Percentiles rank a stretch among this genome's conserved stretches.
phyloP scores from a whole-genome alignment of 2,329 filamentous ascomycete species.

The Colletotrichum navitas region DNA sequence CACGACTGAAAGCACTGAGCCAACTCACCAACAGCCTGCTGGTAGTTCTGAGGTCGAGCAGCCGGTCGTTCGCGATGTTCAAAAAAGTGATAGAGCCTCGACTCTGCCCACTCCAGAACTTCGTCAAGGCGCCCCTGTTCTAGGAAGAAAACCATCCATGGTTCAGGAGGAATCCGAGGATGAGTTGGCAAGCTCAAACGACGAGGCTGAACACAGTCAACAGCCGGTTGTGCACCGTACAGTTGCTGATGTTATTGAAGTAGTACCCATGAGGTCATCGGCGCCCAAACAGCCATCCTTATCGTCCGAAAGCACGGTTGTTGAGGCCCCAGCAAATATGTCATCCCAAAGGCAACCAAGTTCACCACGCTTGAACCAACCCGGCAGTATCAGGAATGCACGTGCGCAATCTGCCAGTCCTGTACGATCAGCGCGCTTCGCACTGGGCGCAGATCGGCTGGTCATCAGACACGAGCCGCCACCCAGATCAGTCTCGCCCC shows the following conservation, averaged over 20 bases:
- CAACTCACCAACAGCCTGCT: neutral
- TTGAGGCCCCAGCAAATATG: constrained; percentile 31
- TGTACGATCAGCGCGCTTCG: constrained; percentile 77
- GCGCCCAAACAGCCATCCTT: constrained; percentile 31
- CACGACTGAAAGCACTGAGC: neutral
- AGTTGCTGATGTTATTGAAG: constrained; percentile 48
- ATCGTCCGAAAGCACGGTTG: constrained; percentile 28
- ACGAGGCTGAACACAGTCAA: constrained; percentile 15
- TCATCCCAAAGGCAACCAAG: constrained; percentile 31
- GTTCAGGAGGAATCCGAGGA: constrained; percentile 62
- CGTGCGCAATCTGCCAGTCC: constrained; percentile 70
- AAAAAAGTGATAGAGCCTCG: constrained; percentile 25
- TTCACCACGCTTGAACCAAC: constrained; percentile 32
- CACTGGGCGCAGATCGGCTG: constrained; percentile 65
- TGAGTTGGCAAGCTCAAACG: constrained; percentile 47
- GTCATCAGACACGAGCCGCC: constrained; percentile 76
- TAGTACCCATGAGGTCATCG: constrained; percentile 50
- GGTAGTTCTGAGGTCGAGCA: constrained; percentile 8
- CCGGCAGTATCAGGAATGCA: constrained; percentile 44
- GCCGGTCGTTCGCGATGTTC: constrained; percentile 19
- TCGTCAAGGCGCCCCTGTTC: constrained; percentile 23
- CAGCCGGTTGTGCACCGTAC: constrained; percentile 35
- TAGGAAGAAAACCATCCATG: constrained; percentile 57
- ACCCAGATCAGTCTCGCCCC: constrained; percentile 78
- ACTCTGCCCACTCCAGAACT: constrained; percentile 25